Base-by-base conservation (phyloP, 1,284 basidiomycete species). In the Salmacisia buchloeana region DNA sequence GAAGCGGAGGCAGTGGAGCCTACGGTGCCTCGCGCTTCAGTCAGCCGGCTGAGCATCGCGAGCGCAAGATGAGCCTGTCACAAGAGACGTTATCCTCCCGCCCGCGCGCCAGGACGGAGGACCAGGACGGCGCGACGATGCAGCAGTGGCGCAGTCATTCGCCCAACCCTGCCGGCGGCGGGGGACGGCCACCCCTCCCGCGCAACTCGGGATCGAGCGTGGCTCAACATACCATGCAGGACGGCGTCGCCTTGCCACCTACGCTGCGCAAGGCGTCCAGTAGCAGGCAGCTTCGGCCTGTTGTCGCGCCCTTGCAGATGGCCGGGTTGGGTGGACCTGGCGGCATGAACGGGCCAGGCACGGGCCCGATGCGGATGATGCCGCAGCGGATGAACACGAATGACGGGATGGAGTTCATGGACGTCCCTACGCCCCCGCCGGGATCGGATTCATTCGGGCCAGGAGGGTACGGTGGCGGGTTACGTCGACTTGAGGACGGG, bases 91-190 rank as follows among this genome's bases (percentile, higher is more conserved):
- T 38, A 18, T 27, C 49, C 5, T 23, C n/a, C 34, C 56, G 68
- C 1, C 74, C 74, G 1, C 60, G 74, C 7, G 74, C 74, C 1
- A 54, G 69, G 56, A 76, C 74, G 10, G 74, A 74, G 62, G 74
- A 76, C 57, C 74, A 76, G 36, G 72, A 76, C 31, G 69, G 67
- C 2, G 59, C 60, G 21, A 62, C 70, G n/a, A 69, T 76, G 68
- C 60, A 68, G 6, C 74, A 76, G 59, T 76, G 74, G 74, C 39
- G 73, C n/a, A 68, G 69, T 23, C 62, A 73, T 46, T 75, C 73
- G 33, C 74, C 74, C 3, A 69, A 43, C 68, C 9, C 62, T 71
- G 23, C 62, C 69, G 12, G 72, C 72, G 12, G 65, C 67, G 34
- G 60, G 75, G 52, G 73, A 68, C 1, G 65, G 70, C 45, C 69